A percentile compares a stretch with the other conserved stretches of the same genome.
Conservation (phyloP, 441 rosid species). For the Sinapis alba region DNA sequence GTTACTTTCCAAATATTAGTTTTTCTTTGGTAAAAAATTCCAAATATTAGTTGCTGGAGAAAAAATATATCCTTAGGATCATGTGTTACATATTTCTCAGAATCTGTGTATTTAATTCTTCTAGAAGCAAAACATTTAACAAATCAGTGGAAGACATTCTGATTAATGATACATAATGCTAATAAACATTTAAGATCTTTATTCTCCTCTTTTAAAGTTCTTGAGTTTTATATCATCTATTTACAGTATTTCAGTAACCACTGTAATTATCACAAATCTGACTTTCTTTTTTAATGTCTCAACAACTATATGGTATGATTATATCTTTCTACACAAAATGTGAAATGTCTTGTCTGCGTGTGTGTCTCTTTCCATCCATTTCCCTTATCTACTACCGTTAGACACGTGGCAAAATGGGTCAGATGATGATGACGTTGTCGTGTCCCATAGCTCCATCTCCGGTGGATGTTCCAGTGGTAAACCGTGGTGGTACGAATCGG, state of each 20-base stretch:
- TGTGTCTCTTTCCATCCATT: conserved; percentile 3
- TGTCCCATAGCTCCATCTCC: conserved; percentile 61
- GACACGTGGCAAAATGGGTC: conserved; percentile 67
- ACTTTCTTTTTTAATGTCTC: conserved; percentile 38
- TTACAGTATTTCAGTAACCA: conserved; percentile 41
- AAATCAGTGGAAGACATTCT: conserved; percentile 48
- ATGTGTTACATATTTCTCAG: neutral
- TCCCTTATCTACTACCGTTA: conserved; percentile 50
- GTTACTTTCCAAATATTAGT: neutral
- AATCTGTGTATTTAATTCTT: conserved; percentile 12
- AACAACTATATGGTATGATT: conserved; percentile 48
- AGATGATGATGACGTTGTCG: conserved; percentile 52
- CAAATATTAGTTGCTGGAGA: neutral
- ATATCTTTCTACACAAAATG: conserved; percentile 37
- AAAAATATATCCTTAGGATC: neutral
- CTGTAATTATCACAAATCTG: conserved; percentile 53
- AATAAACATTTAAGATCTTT: conserved; percentile 34
- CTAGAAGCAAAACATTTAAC: conserved; percentile 37
- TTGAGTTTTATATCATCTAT: conserved; percentile 18
- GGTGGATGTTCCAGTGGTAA: conserved; percentile 43
- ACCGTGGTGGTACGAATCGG: conserved; percentile 43
- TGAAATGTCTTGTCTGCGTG: conserved; percentile 23
- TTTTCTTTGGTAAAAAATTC: too few species aligned
- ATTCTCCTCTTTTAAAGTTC: conserved; percentile 27
- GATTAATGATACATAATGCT: conserved; percentile 36